Conservation (phyloP, 2,329 filamentous ascomycete genomes). For the Pyrenophora seminiperda region DNA sequence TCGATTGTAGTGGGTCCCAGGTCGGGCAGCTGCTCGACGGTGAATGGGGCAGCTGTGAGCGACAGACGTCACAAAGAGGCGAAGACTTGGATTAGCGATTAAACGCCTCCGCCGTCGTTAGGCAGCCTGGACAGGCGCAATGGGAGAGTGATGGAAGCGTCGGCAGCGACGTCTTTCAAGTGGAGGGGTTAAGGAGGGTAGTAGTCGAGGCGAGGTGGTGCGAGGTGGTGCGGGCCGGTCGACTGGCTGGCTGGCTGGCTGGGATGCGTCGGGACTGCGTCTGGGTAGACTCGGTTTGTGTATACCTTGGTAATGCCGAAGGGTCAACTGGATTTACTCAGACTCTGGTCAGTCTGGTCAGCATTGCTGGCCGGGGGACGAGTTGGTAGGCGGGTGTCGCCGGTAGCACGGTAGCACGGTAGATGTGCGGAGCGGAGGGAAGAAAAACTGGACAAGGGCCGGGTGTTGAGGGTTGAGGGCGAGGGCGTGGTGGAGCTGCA, state of each 20-base stretch:
- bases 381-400: constrained; percentile 19
- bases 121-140: constrained; percentile 1
- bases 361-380: constrained; percentile 25
- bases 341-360: constrained; percentile 27
- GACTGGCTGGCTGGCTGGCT: constrained; percentile 1
- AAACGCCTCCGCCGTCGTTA: constrained; percentile 28
- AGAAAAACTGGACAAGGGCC: constrained; percentile 14
- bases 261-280: constrained; percentile 2
- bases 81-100: constrained; percentile 27
- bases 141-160: neutral
- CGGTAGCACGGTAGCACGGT: constrained; percentile 13
- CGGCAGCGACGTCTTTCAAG: neutral
- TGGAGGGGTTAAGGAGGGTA: neutral
- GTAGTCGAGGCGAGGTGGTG: constrained; percentile 12
- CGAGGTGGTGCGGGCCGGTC: constrained; percentile 16
- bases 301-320: too few species aligned
- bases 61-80: constrained; percentile 11
- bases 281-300: too few species aligned
- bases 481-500: constrained; percentile 19
- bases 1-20: neutral
- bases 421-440: constrained; percentile 7
- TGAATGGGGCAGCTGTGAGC: constrained; percentile 13
- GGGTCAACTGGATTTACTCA: constrained; percentile 15
- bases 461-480: constrained; percentile 31
- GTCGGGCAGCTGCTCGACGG: constrained; percentile 1